These are phyloP conservation scores for Rossbeevera mucosa DNA, from an alignment of 768 basidiomycete genomes.

Conservation along the genomic window DNA sequence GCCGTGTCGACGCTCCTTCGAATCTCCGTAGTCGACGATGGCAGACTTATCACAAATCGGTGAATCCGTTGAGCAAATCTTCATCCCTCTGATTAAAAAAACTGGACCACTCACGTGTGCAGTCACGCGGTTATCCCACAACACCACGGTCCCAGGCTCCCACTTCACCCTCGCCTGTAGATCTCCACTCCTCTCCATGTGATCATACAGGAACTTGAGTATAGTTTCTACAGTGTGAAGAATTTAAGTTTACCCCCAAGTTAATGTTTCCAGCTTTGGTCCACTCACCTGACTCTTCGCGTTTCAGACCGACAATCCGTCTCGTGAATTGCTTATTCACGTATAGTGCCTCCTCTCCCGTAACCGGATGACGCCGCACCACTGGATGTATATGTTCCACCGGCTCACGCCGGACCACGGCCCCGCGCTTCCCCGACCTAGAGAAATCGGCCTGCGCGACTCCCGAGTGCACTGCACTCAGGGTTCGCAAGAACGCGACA, in stretches of 20 bases:
- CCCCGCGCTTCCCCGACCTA: conserved; percentile 65
- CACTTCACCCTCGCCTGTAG: conserved; percentile 76
- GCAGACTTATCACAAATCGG: conserved; percentile 51
- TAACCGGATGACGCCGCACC: conserved; percentile 77
- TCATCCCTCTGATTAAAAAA: background rate
- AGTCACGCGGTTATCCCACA: conserved; percentile 81
- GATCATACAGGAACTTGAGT: conserved; percentile 64
- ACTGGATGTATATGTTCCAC: conserved; percentile 80
- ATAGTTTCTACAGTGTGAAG: conserved; percentile 44
- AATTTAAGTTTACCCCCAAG: background rate
- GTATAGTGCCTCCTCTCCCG: conserved; percentile 81
- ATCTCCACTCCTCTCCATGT: conserved; percentile 73
- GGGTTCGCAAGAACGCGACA: conserved; percentile 48
- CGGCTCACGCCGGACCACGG: conserved; percentile 73
- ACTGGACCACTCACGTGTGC: conserved; percentile 48
- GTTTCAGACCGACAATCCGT: conserved; percentile 77
- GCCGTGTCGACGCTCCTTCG: conserved; percentile 67
- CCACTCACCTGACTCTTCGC: conserved; percentile 68
- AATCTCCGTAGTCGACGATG: conserved; percentile 66
- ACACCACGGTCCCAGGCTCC: conserved; percentile 68
- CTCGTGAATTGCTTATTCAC: conserved; percentile 83
- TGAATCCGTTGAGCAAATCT: background rate
- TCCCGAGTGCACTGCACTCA: conserved; percentile 79
- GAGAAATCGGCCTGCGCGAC: conserved; percentile 76
- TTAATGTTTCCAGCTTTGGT: conserved; percentile 7